These are phyloP conservation scores for Trichoderma orchidacearum DNA, from an alignment of 495 filamentous ascomycete species.

Conservation along the genomic window DNA sequence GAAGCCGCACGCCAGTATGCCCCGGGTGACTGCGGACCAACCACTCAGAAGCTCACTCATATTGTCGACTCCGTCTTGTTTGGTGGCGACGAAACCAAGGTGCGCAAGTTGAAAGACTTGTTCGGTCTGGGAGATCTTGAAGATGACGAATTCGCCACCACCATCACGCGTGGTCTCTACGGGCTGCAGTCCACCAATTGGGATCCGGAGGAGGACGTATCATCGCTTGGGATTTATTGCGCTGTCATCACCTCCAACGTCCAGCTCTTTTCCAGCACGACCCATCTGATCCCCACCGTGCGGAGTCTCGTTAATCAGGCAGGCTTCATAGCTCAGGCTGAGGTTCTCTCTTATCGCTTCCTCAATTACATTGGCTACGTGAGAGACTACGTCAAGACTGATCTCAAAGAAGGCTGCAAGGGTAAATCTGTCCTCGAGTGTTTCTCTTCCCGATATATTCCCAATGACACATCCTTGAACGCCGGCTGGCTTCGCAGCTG, in stretches of 20 bases:
- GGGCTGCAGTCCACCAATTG: conserved; percentile 53
- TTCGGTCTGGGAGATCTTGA: conserved; percentile 48
- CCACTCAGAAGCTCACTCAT: conserved; percentile 42
- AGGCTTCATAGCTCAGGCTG: conserved; percentile 39
- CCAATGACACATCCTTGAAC: conserved; percentile 26
- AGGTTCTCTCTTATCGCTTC: conserved; percentile 35
- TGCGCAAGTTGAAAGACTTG: conserved; percentile 36
- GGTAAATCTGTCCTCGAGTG: background rate
- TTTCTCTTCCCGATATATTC: background rate
- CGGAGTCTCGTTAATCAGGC: conserved; percentile 34
- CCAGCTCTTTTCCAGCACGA: conserved; percentile 32
- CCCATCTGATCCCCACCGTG: conserved; percentile 22
- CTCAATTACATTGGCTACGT: conserved; percentile 56
- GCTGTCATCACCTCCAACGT: conserved; percentile 34
- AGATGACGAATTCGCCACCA: conserved; percentile 47
- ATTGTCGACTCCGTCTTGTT: conserved; percentile 55
- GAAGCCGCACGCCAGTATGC: conserved; percentile 46
- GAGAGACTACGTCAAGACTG: background rate
- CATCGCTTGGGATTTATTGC: conserved; percentile 45
- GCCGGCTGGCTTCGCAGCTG: conserved; percentile 30
- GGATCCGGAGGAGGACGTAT: conserved; percentile 46
- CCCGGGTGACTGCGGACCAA: conserved; percentile 35
- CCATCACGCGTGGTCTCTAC: conserved; percentile 34
- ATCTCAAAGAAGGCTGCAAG: background rate
- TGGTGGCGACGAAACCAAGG: conserved; percentile 27